These are phyloP conservation scores for Dalbergia cultrata DNA, from an alignment of 306 rosid genomes.

Conservation along the genomic window DNA sequence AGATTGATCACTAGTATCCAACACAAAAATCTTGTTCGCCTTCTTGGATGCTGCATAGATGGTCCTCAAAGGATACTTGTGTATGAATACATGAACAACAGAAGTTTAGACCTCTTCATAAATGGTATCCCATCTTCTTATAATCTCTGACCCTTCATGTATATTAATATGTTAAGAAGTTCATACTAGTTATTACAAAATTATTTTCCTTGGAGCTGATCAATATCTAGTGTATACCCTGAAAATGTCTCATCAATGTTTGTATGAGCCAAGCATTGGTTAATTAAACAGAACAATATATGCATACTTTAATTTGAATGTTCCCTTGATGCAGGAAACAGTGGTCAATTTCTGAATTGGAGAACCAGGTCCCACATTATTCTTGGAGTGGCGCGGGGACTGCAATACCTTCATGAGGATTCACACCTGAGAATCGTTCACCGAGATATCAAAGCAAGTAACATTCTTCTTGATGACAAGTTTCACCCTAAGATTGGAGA, in stretches of 20 bases:
- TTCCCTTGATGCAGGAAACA: slow-evolving; percentile 54
- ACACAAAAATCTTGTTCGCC: slow-evolving; percentile 85
- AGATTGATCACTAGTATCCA: slow-evolving; percentile 79
- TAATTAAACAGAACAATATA: not conserved
- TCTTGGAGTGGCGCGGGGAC: slow-evolving; percentile 78
- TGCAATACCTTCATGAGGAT: slow-evolving; percentile 90
- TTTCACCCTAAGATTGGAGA: slow-evolving; percentile 83
- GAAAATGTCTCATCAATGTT: too few relatives aligned
- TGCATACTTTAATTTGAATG: not conserved
- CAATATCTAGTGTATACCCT: too few relatives aligned
- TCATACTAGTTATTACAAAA: too few relatives aligned
- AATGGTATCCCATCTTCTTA: slow-evolving; percentile 56
- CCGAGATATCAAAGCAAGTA: slow-evolving; percentile 88
- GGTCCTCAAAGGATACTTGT: slow-evolving; percentile 83
- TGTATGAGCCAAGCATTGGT: too few relatives aligned
- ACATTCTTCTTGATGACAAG: slow-evolving; percentile 87
- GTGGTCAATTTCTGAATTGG: slow-evolving; percentile 69
- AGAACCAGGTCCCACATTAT: slow-evolving; percentile 75
- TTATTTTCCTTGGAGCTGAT: too few relatives aligned
- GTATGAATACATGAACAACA: slow-evolving; percentile 80
- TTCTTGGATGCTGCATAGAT: slow-evolving; percentile 80
- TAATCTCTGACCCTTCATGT: too few relatives aligned
- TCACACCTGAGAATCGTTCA: slow-evolving; percentile 79
- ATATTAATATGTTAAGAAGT: too few relatives aligned
- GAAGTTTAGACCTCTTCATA: slow-evolving; percentile 72